Conservation (phyloP, 1,284 basidiomycete species). For the Tetrapyrgos nigripes region DNA sequence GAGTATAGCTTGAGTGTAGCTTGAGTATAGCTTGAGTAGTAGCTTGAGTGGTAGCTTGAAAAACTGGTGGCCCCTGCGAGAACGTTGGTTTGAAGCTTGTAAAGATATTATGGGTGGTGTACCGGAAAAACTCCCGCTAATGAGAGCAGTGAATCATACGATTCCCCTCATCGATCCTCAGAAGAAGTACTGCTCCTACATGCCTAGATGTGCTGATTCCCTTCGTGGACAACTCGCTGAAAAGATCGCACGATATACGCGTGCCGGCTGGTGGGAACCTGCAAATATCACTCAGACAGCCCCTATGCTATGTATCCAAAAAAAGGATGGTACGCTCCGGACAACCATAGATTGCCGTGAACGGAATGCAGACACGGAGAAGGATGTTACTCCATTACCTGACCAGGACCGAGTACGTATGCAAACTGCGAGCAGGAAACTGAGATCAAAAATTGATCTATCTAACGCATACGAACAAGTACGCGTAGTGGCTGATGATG, state of each 20-base stretch:
- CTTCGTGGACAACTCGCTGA: conserved; percentile 23
- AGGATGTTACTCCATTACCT: too few species aligned
- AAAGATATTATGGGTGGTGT: conserved; percentile 25
- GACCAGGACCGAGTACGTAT: conserved; percentile 34
- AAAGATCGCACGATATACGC: conserved; percentile 27
- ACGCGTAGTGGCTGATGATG: conserved; percentile 1
- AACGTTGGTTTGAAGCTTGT: conserved; percentile 21
- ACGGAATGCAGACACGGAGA: too few species aligned
- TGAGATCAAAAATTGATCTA: not conserved
- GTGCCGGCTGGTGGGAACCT: conserved; percentile 32
- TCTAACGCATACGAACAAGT: conserved; percentile 7
- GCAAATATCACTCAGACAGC: conserved; percentile 22
- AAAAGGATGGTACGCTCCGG: conserved; percentile 29
- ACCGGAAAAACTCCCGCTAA: conserved; percentile 26
- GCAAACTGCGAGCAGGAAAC: not conserved
- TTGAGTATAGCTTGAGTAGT: too few species aligned
- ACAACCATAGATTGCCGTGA: too few species aligned
- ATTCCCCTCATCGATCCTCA: conserved; percentile 31
- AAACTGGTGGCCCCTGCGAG: too few species aligned
- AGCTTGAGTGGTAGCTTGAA: too few species aligned
- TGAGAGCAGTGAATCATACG: conserved; percentile 29
- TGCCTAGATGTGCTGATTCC: conserved; percentile 29
- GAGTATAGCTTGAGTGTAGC: too few species aligned
- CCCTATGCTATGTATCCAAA: conserved; percentile 34
- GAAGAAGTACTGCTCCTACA: conserved; percentile 26